Evolutionary conservation across 208 protist species (phyloP), one percentile per base, ranked within the genome.

Genomic region (Crithidia expoeki): DNA sequence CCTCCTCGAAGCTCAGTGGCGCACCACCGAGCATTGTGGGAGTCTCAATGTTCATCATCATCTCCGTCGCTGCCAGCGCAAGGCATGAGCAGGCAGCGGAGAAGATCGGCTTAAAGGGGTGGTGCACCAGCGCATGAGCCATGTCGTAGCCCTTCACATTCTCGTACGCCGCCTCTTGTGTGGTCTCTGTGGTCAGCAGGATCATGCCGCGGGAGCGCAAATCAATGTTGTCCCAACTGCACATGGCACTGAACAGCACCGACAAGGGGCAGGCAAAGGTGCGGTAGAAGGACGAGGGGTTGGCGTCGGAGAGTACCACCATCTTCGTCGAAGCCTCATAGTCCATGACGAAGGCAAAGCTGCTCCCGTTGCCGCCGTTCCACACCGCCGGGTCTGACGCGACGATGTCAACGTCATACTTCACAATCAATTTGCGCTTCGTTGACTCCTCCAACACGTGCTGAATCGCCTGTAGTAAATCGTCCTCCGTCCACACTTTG

Each of bases 21-120:
- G 83, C 76, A 21, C 77, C 81, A 52, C 73, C 68, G 61, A 92
- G 81, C 50, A 84, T 40, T 51, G 34, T 74, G 11, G 80, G 83
- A 0, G 62, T 55, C 42, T 71, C 59, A 49, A 89, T 85, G 70
- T 71, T 80, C 71, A 81, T 74, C 83, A 87, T 85, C 89, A 97
- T 93, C 79, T 96, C 87, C 34, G 93, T 93, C 60, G 88, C 82
- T 25, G 92, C 89, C n/a, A 97, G 83, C 32, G 93, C 90, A 19
- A 96, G 60, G 76, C 88, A 93, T 27, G 81, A 74, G 76, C 83
- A 91, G 25, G 76, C 62, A 25, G 93, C 71, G 42, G 89, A 94
- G 42, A 97, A 86, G 55, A 86, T 93, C 34, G 85, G 90, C 71
- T 88, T 92, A 74, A 97, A 97, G 12, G 93, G 93, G 77, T 97